Base-by-base conservation (phyloP, 163 green algal genomes). In the Chloromonas sp. region DNA sequence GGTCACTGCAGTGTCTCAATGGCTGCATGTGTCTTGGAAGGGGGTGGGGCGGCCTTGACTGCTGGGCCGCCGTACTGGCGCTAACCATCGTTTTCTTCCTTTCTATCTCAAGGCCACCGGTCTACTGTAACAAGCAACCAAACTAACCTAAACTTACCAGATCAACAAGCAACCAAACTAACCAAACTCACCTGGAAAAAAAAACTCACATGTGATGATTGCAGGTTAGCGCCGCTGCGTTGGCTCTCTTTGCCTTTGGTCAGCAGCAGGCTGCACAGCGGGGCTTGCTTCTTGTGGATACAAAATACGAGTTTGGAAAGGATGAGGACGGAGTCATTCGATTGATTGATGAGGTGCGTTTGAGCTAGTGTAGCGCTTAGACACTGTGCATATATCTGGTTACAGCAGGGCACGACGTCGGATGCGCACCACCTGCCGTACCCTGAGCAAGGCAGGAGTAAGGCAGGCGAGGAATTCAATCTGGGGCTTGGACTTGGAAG, bases 251-350 rank as follows among this genome's bases (percentile, higher is more conserved):
- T 90, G 86, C 85, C 0, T 96, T 95, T 91, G 96, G 97, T 0
- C 96, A 99, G 90, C n/a, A 89, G 14, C 89, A 96, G 84, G 97
- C 97, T 58, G 89, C 90, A 1, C 87, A 93, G 83, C 89, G 95
- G 0, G 97, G 96, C 0, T 92, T 99, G 86, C 89, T 99, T 82
- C 94, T 99, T 71, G 97, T 99, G 83, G 97, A 99, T 89, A 99
- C 97, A 81, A 99, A 99, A 90, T 98, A 98, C 81, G 96, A 98
- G 87, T 97, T 98, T 89, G 96, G 96, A 57, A 94, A 93, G 83
- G 94, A 95, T 70, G 85, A 87, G 0, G 84, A 95, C 2, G 88
- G 88, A 71, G 70, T 61, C 0, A 91, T 91, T 82, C 78, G 78
- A 79, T 83, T 91, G 2, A 91, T 91, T 14, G 88, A 91, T 70